Evolutionary conservation across 106 monocot species (phyloP).

Genomic region (Platanthera zijinensis): DNA sequence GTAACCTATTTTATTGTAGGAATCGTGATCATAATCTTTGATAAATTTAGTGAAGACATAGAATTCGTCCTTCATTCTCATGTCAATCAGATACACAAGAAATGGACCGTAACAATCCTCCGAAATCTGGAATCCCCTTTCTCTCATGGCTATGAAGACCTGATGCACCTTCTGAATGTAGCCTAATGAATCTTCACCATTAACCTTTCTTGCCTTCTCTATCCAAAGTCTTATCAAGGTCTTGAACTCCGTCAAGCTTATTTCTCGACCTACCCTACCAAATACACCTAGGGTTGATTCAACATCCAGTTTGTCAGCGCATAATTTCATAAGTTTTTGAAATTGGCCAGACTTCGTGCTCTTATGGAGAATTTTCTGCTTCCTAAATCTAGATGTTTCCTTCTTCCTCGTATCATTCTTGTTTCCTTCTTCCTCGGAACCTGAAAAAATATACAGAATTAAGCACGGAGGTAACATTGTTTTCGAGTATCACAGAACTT

Average conservation of each 20-base stretch:
- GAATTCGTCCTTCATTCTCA: conserved; percentile 60
- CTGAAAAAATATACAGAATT: conserved; percentile 12
- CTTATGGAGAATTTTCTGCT: conserved; percentile 46
- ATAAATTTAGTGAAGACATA: conserved; percentile 43
- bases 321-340: conserved; percentile 50
- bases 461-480: background rate
- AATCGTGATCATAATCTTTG: conserved; percentile 38
- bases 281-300: conserved; percentile 64
- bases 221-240: conserved; percentile 56
- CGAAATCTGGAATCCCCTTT: conserved; percentile 67
- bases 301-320: conserved; percentile 54
- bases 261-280: conserved; percentile 59
- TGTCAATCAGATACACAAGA: conserved; percentile 65
- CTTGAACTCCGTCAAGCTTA: conserved; percentile 66
- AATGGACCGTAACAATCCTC: conserved; percentile 65
- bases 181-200: conserved; percentile 17
- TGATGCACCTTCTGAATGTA: conserved; percentile 41
- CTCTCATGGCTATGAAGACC: conserved; percentile 62
- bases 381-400: conserved; percentile 56
- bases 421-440: conserved; percentile 35
- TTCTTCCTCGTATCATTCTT: conserved; percentile 15
- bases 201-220: conserved; percentile 42
- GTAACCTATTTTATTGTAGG: conserved; percentile 51
- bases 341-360: conserved; percentile 47
- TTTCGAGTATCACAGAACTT: too few species aligned